Base-by-base conservation (phyloP, 2,329 filamentous ascomycete species). In the Fusarium concolor region DNA sequence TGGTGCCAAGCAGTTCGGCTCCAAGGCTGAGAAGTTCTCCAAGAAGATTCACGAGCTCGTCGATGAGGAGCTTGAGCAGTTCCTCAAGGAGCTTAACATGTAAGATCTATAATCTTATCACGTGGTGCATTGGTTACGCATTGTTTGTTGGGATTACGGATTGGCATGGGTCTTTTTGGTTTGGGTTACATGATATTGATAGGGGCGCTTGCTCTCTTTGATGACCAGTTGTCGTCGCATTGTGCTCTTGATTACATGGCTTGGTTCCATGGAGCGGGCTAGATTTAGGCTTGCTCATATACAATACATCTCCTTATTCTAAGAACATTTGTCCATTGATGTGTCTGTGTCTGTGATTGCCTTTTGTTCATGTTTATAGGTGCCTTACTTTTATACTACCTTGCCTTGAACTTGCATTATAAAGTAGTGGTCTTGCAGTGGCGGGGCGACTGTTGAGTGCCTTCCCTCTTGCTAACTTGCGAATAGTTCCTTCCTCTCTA, bases 31-130 rank as follows among this genome's bases (percentile, higher is more conserved):
- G 80, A 84, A 88, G 82, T 78, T 90, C 67, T 85, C 86, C 66
- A 82, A 87, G 80, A 89, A 89, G 85, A 86, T 90, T 70, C 85
- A 89, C 74, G 80, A 87, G 67, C 77, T 88, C 35, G 84, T 90
- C 51, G 86, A 90, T 24, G 83, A 87, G 78, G 86, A 90, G 81
- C 79, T 90, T 44, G 80, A 86, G 78, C 82, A 86, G 75, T 87
- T 90, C 74, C 79, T 89, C 55, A 81, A 85, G 72, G 86, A 89
- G 76, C 70, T 87, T 41, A 71, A 75, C 45, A 59, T 78, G 74
- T 81, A 79, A 79, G 68, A 71, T 67, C 22, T 64, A 57, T 72
- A 47, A 56, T 61, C 57, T 52, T 68, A 66, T 65, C 55, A 67
- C 71, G 24, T 57, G 58, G 70, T 73, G 61, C 70, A 67, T 71